A percentile compares a stretch with the other conserved stretches of the same genome.
Evolutionary conservation across 2,329 filamentous ascomycete genomes (phyloP).

Genomic region (Rhynchosporium secalis): DNA sequence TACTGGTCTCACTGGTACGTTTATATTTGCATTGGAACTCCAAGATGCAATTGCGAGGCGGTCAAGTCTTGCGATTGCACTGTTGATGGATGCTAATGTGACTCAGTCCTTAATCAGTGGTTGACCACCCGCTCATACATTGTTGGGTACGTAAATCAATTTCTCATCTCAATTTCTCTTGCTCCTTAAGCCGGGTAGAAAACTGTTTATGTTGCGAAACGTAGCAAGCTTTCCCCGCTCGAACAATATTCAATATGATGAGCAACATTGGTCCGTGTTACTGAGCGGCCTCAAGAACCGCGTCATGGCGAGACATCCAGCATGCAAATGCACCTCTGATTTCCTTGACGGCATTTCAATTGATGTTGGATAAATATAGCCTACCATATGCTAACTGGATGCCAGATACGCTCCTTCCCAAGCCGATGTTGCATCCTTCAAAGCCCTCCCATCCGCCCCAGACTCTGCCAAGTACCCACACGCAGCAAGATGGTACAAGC

Average conservation of each 20-base stretch:
- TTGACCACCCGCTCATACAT: slow-evolving; percentile 77
- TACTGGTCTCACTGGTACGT: slow-evolving; percentile 59
- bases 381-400: slow-evolving; percentile 32
- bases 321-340: slow-evolving; percentile 77
- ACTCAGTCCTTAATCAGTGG: slow-evolving; percentile 69
- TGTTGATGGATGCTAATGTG: slow-evolving; percentile 35
- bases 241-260: slow-evolving; percentile 57
- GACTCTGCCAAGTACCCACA: slow-evolving; percentile 86
- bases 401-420: slow-evolving; percentile 67
- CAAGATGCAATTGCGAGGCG: slow-evolving; percentile 11
- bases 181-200: slow-evolving; percentile 18
- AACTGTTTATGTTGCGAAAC: slow-evolving; percentile 20
- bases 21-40: slow-evolving; percentile 41
- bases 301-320: slow-evolving; percentile 74
- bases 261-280: slow-evolving; percentile 94
- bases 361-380: slow-evolving; percentile 25
- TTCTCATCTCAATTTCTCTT: slow-evolving; percentile 19
- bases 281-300: slow-evolving; percentile 93
- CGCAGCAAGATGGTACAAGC: slow-evolving; percentile 98
- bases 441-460: slow-evolving; percentile 76
- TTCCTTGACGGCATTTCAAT: slow-evolving; percentile 31
- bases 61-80: slow-evolving; percentile 20
- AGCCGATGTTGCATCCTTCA: slow-evolving; percentile 95
- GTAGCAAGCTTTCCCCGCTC: slow-evolving; percentile 7
- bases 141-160: slow-evolving; percentile 65